Conservation (phyloP, 2,329 filamentous ascomycete genomes). For the Neospermospora avenae region DNA sequence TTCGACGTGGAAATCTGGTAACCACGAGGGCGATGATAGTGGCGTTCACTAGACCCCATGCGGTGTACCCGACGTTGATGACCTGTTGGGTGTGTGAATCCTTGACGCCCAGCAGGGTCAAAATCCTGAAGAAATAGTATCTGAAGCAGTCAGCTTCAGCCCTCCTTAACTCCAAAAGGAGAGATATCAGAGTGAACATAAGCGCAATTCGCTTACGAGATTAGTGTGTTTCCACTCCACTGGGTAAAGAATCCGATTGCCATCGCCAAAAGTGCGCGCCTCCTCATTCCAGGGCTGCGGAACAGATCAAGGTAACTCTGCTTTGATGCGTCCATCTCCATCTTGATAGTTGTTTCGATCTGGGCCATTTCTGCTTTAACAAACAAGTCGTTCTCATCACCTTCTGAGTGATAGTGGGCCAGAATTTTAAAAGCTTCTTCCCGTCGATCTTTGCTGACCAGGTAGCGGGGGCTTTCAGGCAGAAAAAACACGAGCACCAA, state of each 20-base stretch:
- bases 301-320: slow-evolving; percentile 52
- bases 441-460: slow-evolving; percentile 54
- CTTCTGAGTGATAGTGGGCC: slow-evolving; percentile 50
- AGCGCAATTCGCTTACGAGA: slow-evolving; percentile 36
- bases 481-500: slow-evolving; percentile 37
- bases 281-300: slow-evolving; percentile 47
- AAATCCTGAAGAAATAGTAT: slow-evolving; percentile 45
- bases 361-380: slow-evolving; percentile 59
- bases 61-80: slow-evolving; percentile 24
- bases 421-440: slow-evolving; percentile 57
- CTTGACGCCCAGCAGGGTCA: slow-evolving; percentile 45
- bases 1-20: slow-evolving; percentile 43
- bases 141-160: neutral
- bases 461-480: slow-evolving; percentile 55
- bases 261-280: slow-evolving; percentile 45
- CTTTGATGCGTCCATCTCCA: slow-evolving; percentile 52
- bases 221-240: slow-evolving; percentile 46
- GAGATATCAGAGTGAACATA: neutral
- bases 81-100: slow-evolving; percentile 9
- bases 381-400: slow-evolving; percentile 46
- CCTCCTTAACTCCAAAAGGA: neutral
- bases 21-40: slow-evolving; percentile 42
- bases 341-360: slow-evolving; percentile 53
- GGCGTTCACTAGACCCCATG: slow-evolving; percentile 45
- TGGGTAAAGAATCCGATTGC: slow-evolving; percentile 53